Conservation (phyloP, 2,329 filamentous ascomycete species). For the Phoma sp. region DNA sequence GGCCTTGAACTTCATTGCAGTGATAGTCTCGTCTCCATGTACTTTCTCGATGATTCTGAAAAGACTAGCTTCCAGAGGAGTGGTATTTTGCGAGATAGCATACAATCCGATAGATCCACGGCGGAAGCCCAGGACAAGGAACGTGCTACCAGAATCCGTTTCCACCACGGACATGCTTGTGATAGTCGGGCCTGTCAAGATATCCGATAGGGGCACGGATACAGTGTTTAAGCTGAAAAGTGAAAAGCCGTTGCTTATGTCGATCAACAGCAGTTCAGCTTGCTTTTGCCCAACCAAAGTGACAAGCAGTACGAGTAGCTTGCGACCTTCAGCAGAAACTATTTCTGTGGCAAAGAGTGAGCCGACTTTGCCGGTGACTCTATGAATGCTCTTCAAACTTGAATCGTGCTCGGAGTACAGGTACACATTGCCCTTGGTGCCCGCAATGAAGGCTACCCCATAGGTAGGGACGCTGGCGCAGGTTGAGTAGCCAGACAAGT, state of each 20-base stretch:
- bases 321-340: neutral
- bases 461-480: slow-evolving; percentile 48
- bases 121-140: slow-evolving; percentile 64
- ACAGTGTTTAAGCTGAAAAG: neutral
- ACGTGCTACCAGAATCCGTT: slow-evolving; percentile 19
- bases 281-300: slow-evolving; percentile 47
- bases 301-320: slow-evolving; percentile 44
- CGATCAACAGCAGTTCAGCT: slow-evolving; percentile 43
- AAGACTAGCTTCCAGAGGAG: slow-evolving; percentile 14
- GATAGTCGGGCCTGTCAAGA: slow-evolving; percentile 58
- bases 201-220: slow-evolving; percentile 21
- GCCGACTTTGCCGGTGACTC: slow-evolving; percentile 50
- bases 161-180: slow-evolving; percentile 57
- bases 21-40: slow-evolving; percentile 71
- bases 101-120: slow-evolving; percentile 63
- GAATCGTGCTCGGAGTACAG: slow-evolving; percentile 37
- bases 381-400: slow-evolving; percentile 34
- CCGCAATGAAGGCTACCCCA: slow-evolving; percentile 55
- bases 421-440: slow-evolving; percentile 54
- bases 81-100: slow-evolving; percentile 21
- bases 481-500: slow-evolving; percentile 59
- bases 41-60: slow-evolving; percentile 30
- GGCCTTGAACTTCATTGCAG: slow-evolving; percentile 60
- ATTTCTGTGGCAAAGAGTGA: slow-evolving; percentile 44
- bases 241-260: neutral